Evolutionary conservation across 2,329 filamentous ascomycete genomes (phyloP).

Genomic region (Ascochyta pisi): DNA sequence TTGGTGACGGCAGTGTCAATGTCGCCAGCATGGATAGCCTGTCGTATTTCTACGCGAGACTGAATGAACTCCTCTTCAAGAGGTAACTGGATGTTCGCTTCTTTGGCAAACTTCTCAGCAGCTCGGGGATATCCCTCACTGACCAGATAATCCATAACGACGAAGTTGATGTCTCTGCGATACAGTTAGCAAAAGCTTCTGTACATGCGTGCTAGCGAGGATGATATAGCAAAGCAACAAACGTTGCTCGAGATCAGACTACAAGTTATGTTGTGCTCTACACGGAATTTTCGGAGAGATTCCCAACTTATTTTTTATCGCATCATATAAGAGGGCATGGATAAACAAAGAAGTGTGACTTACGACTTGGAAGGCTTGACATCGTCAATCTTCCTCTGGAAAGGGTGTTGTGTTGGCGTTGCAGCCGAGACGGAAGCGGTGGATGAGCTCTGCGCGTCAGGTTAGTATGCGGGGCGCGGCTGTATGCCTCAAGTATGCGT

Average conservation of each 20-base stretch:
- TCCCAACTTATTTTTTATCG: constrained; percentile 88
- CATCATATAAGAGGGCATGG: constrained; percentile 70
- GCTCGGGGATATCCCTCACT: constrained; percentile 94
- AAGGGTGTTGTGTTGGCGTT: constrained; percentile 73
- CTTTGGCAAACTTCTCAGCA: constrained; percentile 89
- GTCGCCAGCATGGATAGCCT: constrained; percentile 82
- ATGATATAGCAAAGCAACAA: constrained; percentile 20
- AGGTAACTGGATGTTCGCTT: constrained; percentile 83
- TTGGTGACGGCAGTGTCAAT: constrained; percentile 85
- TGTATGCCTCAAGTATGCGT: constrained; percentile 15
- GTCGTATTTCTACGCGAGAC: constrained; percentile 81
- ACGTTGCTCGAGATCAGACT: constrained; percentile 62
- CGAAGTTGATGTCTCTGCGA: constrained; percentile 86
- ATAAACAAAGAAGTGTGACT: constrained; percentile 43
- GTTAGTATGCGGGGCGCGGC: constrained; percentile 21
- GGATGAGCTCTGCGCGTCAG: constrained; percentile 63
- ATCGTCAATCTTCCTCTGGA: constrained; percentile 82
- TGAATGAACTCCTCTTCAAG: constrained; percentile 76
- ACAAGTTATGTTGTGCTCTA: constrained; percentile 89
- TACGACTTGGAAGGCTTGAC: constrained; percentile 91
- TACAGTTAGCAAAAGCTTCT: constrained; percentile 30
- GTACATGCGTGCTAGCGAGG: neutral
- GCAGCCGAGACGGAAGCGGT: constrained; percentile 75
- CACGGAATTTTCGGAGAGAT: constrained; percentile 98
- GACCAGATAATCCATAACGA: constrained; percentile 96